Evolutionary conservation across 2,329 filamentous ascomycete species (phyloP).

Genomic region (Arthrinium puccinioides): DNA sequence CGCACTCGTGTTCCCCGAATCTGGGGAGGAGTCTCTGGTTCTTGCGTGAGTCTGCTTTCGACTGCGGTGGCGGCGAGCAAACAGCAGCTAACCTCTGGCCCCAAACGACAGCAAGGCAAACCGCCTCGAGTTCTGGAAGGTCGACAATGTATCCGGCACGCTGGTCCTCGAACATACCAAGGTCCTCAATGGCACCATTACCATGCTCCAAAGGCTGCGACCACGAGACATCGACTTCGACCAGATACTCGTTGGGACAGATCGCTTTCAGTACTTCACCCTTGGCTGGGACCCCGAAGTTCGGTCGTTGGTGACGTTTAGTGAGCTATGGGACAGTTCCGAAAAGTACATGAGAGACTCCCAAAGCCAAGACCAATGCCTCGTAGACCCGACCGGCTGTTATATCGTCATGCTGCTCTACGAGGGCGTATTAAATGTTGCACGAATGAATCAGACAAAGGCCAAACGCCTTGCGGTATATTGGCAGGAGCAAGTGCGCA

Average conservation of each 20-base stretch:
- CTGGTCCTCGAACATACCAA: constrained; percentile 54
- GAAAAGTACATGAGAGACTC: constrained; percentile 65
- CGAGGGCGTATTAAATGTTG: constrained; percentile 51
- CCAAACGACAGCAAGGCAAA: constrained; percentile 67
- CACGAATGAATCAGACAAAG: constrained; percentile 41
- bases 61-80: neutral
- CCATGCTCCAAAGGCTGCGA: constrained; percentile 73
- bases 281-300: constrained; percentile 67
- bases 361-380: constrained; percentile 73
- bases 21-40: constrained; percentile 73
- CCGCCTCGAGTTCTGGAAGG: constrained; percentile 74
- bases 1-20: constrained; percentile 61
- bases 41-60: constrained; percentile 61
- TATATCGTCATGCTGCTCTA: constrained; percentile 52
- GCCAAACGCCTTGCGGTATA: constrained; percentile 35
- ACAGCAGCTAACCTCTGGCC: constrained; percentile 20
- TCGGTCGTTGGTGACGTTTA: constrained; percentile 41
- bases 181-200: constrained; percentile 76
- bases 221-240: constrained; percentile 70
- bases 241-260: constrained; percentile 86
- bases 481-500: constrained; percentile 45
- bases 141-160: constrained; percentile 55
- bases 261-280: constrained; percentile 86
- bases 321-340: constrained; percentile 43
- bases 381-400: constrained; percentile 71